Evolutionary conservation across 2,329 filamentous ascomycete genomes (phyloP), one percentile per base, ranked within the genome.

Genomic region (Sphaerulina vaccinii): DNA sequence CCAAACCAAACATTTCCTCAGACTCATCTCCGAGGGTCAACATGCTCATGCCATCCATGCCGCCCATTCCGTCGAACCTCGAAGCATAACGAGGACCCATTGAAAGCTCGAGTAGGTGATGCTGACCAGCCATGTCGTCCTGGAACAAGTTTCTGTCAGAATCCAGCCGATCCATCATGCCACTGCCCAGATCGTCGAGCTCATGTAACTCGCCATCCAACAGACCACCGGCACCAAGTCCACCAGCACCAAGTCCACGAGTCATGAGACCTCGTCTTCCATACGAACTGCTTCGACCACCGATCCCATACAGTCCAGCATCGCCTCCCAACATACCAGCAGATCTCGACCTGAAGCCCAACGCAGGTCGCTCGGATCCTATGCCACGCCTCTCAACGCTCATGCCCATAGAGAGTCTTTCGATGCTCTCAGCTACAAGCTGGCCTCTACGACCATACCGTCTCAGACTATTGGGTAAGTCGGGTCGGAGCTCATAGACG

Each of bases 1-100:
- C 38, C 4, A 50, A 16, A 5, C 36, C 35, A 11, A 50, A 43
- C 5, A 43, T 23, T 11, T 43, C 39, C 11, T 43, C 38, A 2
- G 29, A 9, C 3, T 24, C 47, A 32, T 50, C 38, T 23, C 39
- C 47, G 13, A 50, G 40, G 8, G 40, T 16, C 18, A 46, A 24
- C 15, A 50, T 21, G n/a, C 27, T 36, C 44, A 47, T 37, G 19
- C 35, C 43, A 8, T 37, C 43, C 10, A 35, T 21, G 15, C 43
- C 23, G 29, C 33, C 27, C 10, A 37, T 11, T 11, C 37, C 44
- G 13, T 45, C 36, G 13, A 46, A 50, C 6, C 51, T 43, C 2
- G 43, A 42, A 22, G 46, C 47, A n/a, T 54, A 54, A 7, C 47
- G 52, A 38, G 41, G 41, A 18, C 52, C 52, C 41, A 54, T 36